Conservation (phyloP, 805 yeast species). For the Metschnikowia noctiluminum region DNA sequence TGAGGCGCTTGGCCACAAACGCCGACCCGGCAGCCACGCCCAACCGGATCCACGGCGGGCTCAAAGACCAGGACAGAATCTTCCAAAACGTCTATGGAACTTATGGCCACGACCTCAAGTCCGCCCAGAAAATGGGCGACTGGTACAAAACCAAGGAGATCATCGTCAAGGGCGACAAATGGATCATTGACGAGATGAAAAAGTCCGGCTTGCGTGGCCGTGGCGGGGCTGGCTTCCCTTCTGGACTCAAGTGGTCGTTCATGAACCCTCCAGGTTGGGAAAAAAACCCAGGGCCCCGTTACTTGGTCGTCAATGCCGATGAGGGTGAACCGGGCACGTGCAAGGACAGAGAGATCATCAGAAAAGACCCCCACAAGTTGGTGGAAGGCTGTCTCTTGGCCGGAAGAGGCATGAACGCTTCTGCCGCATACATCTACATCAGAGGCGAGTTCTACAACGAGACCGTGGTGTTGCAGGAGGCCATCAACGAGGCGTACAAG, state of each 20-base stretch:
- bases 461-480: constrained; percentile 67
- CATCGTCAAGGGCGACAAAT: constrained; percentile 74
- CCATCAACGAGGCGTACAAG: constrained; percentile 83
- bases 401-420: constrained; percentile 90
- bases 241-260: constrained; percentile 88
- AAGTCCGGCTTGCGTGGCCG: constrained; percentile 84
- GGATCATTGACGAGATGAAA: constrained; percentile 88
- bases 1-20: constrained; percentile 42
- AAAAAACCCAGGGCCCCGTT: constrained; percentile 83
- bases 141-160: constrained; percentile 92
- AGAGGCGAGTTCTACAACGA: constrained; percentile 90
- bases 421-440: constrained; percentile 88
- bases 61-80: constrained; percentile 79
- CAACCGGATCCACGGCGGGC: constrained; percentile 64
- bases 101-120: constrained; percentile 71
- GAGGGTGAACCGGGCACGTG: constrained; percentile 96
- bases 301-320: constrained; percentile 86
- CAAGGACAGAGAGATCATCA: constrained; percentile 85
- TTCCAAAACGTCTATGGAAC: constrained; percentile 79
- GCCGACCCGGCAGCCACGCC: constrained; percentile 49
- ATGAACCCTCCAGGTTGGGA: constrained; percentile 98
- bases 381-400: constrained; percentile 90
- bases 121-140: constrained; percentile 79
- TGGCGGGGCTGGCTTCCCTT: constrained; percentile 94
- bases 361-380: constrained; percentile 89